Evolutionary conservation across 768 basidiomycete species (phyloP).

Genomic region (Suillus sp.): DNA sequence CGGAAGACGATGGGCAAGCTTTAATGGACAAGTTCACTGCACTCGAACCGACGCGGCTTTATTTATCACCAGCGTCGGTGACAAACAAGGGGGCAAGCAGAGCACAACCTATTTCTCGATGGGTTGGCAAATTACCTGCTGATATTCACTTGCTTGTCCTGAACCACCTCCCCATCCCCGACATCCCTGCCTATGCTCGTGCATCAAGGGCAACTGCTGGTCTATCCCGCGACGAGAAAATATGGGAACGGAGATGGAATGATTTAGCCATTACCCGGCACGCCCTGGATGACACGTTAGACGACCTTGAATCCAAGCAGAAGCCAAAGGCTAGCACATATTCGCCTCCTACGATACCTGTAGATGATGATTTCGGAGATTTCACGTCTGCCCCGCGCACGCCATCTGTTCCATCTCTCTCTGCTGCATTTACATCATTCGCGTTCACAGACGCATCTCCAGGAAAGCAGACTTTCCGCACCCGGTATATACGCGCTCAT

Average conservation of each 20-base stretch:
- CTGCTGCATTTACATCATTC: conserved; percentile 22
- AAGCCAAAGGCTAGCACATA: conserved; percentile 35
- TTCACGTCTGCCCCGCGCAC: conserved; percentile 54
- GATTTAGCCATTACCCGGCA: conserved; percentile 54
- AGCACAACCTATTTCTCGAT: conserved; percentile 31
- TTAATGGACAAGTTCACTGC: conserved; percentile 86
- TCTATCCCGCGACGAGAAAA: conserved; percentile 66
- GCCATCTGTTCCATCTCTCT: conserved; percentile 15
- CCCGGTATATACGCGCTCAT: conserved; percentile 69
- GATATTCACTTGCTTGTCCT: conserved; percentile 78
- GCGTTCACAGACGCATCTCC: conserved; percentile 18
- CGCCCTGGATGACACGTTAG: conserved; percentile 50
- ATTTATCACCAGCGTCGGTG: conserved; percentile 36
- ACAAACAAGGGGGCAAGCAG: conserved; percentile 7
- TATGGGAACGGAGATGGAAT: conserved; percentile 79
- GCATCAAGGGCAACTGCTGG: conserved; percentile 63
- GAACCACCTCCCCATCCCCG: conserved; percentile 73
- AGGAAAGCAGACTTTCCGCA: conserved; percentile 42
- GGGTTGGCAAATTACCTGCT: conserved; percentile 78
- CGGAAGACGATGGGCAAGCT: conserved; percentile 14
- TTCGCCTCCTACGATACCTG: conserved; percentile 61
- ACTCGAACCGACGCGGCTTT: conserved; percentile 72
- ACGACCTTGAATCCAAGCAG: conserved; percentile 55
- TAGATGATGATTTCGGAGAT: conserved; percentile 79
- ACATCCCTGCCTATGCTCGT: conserved; percentile 75